These are phyloP conservation scores for Fusarium abutilonis DNA, from an alignment of 2,329 filamentous ascomycete species.

Conservation along the genomic window DNA sequence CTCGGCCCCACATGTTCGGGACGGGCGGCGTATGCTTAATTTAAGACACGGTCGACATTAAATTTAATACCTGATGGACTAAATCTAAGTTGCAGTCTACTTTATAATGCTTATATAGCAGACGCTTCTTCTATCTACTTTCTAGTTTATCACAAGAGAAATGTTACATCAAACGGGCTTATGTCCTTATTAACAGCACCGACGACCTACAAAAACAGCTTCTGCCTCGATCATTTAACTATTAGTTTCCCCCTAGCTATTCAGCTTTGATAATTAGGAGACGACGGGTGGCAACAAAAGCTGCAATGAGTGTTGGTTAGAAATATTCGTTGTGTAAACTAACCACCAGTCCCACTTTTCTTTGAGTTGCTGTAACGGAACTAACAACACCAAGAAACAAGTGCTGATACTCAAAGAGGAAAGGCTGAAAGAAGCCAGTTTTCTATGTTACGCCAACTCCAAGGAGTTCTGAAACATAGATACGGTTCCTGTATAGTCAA, in stretches of 20 bases:
- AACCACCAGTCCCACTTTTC: constrained; percentile 23
- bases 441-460: neutral
- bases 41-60: neutral
- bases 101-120: neutral
- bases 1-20: constrained; percentile 22
- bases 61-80: neutral
- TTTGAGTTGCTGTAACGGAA: constrained; percentile 1
- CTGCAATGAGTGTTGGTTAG: neutral
- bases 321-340: constrained; percentile 11
- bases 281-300: no score
- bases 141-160: neutral
- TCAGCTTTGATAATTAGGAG: no score
- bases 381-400: constrained; percentile 27
- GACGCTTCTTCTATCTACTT: neutral
- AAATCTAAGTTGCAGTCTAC: neutral
- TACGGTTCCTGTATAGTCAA: neutral
- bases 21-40: constrained; percentile 5
- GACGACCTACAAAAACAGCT: neutral
- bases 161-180: neutral
- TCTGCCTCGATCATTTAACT: neutral
- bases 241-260: neutral
- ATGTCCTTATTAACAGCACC: neutral
- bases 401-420: constrained; percentile 17
- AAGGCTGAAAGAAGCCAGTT: constrained; percentile 4
- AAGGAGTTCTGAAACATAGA: neutral